Conservation (phyloP, 2,329 filamentous ascomycete species). For the Ophiosphaerella korrae region DNA sequence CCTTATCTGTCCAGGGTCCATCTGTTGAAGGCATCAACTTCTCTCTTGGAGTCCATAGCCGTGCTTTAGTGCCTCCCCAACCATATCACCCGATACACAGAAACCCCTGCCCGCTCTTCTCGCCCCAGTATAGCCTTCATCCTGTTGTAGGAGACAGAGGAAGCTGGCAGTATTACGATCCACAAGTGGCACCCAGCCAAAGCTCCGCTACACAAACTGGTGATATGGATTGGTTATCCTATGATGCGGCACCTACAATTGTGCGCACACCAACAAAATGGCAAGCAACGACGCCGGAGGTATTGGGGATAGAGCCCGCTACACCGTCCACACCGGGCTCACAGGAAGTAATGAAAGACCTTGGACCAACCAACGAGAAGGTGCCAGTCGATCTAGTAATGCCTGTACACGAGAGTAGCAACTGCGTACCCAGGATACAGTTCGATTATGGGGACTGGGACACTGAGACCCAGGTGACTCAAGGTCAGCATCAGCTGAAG, state of each 20-base stretch:
- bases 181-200: not conserved
- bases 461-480: not conserved
- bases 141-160: not conserved
- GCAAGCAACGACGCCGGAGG: not conserved
- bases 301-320: not conserved
- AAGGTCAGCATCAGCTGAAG: not conserved
- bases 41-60: too few species aligned
- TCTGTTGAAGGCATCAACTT: too few species aligned
- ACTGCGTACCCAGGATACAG: not conserved
- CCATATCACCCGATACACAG: too few species aligned
- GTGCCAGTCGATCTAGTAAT: not conserved
- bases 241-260: not conserved
- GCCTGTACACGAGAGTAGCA: not conserved
- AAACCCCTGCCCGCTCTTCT: not conserved
- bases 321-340: not conserved
- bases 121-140: not conserved
- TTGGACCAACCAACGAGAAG: not conserved
- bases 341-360: not conserved
- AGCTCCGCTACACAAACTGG: not conserved
- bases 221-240: not conserved
- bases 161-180: not conserved
- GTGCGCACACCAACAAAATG: not conserved
- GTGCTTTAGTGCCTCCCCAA: too few species aligned
- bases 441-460: not conserved
- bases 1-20: too few species aligned